Base-by-base conservation (phyloP, 257 asterid genomes). In the Solanum sparsipilum region DNA sequence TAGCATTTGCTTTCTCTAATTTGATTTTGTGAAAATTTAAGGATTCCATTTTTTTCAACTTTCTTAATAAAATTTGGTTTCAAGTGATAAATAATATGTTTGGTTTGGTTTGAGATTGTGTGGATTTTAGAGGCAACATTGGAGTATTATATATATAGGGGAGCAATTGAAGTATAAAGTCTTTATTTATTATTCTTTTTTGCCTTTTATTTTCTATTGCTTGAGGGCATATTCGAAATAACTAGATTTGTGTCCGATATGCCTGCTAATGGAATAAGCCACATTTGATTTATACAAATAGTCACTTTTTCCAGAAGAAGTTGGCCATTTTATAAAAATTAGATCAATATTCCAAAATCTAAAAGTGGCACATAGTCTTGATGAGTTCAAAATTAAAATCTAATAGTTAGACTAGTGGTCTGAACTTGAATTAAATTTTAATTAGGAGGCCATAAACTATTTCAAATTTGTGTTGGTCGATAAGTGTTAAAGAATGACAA, bases 1-100 rank as follows among this genome's bases (percentile, higher is more conserved):
- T 39, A 31, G 89, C 90, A 20, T 87, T 91, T 10, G 91, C 89
- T 88, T 94, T 93, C 93, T 91, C 93, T 10, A 52, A n/a, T 75
- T 36, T 90, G 31, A 92, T 75, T 89, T 91, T 91, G 25, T 90
- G 87, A 39, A 88, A 76, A 44, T 78, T 83, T 90, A 73, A 87
- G 7, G 93, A 84, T 39, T 92, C 93, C 95, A 76, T 75, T 29
- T 32, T 31, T 10, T 27, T 9, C 23, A 36, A 65, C 56, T 39
- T 78, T 15, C 63, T 9, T 25, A 41, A 7, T 78, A 39, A 38
- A 23, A 38, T 36, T 36, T 18, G 46, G 81, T 34, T 34, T 15
- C 23, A 34, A 32, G 81, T n/a, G 44, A 21, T 5, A 85, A 68
- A 65, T 25, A 13, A 35, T 39, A 12, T 44, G 16, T 79, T 41